phyloP scores from a whole-genome alignment of 768 basidiomycete genomes.

The Lactifluus pinguis region DNA sequence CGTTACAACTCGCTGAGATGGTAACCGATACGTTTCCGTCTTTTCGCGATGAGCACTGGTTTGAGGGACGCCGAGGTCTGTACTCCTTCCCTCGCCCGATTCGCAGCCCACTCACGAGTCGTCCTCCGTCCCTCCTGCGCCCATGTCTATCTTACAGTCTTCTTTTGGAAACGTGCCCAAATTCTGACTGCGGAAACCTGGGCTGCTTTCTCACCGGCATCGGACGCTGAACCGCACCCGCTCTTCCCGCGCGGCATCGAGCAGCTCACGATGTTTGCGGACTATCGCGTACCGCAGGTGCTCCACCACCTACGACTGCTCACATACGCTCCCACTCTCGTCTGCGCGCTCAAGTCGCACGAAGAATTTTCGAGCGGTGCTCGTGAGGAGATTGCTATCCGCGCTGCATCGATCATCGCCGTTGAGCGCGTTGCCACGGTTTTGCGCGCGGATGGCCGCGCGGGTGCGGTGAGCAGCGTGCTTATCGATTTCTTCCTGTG shows the following conservation, averaged over 20 bases:
- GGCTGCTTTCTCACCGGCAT: conserved; percentile 71
- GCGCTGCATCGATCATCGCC: conserved; percentile 71
- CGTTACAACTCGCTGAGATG: conserved; percentile 18
- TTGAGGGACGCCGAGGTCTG: conserved; percentile 41
- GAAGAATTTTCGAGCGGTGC: conserved; percentile 44
- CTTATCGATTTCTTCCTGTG: conserved; percentile 88
- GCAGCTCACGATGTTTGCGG: conserved; percentile 87
- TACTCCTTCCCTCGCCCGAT: not conserved
- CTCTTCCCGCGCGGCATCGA: conserved; percentile 62
- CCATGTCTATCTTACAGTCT: conserved; percentile 36
- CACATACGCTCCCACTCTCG: conserved; percentile 55
- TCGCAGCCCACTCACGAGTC: not conserved
- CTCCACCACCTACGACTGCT: conserved; percentile 76
- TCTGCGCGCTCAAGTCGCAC: conserved; percentile 39
- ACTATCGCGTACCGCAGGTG: conserved; percentile 88
- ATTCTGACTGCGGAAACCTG: conserved; percentile 87
- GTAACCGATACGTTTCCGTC: conserved; percentile 20
- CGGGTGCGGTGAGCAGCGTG: conserved; percentile 51
- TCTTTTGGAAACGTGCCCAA: conserved; percentile 85
- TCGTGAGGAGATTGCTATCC: conserved; percentile 65
- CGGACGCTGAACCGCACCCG: conserved; percentile 43
- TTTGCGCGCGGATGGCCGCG: conserved; percentile 19
- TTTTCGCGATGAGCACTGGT: conserved; percentile 19
- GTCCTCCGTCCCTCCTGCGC: not conserved
- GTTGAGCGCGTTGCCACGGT: conserved; percentile 65